Base-by-base conservation (phyloP, 345 rosid species). In the Linum lewisii region DNA sequence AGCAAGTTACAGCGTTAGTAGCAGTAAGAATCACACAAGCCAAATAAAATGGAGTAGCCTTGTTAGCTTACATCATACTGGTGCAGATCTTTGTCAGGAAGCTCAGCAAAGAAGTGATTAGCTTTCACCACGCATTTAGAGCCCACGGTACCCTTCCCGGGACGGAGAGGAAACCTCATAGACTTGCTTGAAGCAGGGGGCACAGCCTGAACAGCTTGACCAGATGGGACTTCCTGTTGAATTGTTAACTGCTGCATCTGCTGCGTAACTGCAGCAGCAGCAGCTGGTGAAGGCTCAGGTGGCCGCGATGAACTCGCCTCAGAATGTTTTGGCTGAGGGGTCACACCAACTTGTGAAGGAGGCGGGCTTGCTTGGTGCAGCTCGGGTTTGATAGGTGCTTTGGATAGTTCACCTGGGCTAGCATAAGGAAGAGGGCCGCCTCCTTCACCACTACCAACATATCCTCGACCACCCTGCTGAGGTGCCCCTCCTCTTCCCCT, bases 341-440 rank as follows among this genome's bases (percentile, higher is more conserved):
- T 75, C 79, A 79, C 77, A 74, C 61, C 80, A 61, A 86, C 81
- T 70, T 75, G 78, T 69, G 58, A 70, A 71, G 81, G 58, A 73
- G 82, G 80, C 67, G 65, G 81, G 69, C 84, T 86, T 68, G 97
- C 99, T 94, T 94, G 97, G 80, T 80, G 90, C 95, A 82, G 97
- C 86, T 94, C 97, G 92, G 95, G 95, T n/a, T n/a, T n/a, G 73
- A 78, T 61, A 55, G 85, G 74, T 57, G 77, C 72, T 78, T 87
- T 83, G 29, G 83, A 64, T 44, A 75, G 81, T 47, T 82, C 86
- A 65, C 85, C 81, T 44, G 77, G 81, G 45, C 82, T 83, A 65
- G 82, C 81, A 15, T 42, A 42, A 59, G 81, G 66, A 71, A 81
- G 65, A 20, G 78, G 63, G 58, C 75, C 84, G 65, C 85, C 92